Base-by-base conservation (phyloP, 139 green algal species). In the Picochlorum sp. region DNA sequence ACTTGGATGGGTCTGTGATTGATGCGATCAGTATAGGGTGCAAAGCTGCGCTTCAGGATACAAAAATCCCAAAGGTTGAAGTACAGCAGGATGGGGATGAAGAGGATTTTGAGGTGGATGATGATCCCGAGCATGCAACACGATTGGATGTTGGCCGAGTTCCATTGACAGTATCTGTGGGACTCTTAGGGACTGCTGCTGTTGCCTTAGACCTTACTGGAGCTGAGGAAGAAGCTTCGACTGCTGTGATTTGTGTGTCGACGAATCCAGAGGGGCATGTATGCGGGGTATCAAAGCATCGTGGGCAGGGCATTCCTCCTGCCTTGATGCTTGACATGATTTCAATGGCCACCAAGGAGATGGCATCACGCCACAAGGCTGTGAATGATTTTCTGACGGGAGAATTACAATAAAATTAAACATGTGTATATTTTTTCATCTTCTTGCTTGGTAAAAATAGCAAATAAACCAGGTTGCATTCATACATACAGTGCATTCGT, bases 1-100 rank as follows among this genome's bases (percentile, higher is more conserved):
- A 85, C 47, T 74, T 83, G 15, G 88, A 89, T 51, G 90, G 90
- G 63, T 89, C 83, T 61, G 66, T 95, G 55, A 69, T 91, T 34
- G 84, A 86, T 58, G 89, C 90, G 5, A 58, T 88, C 41, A 83
- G 76, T 56, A 77, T 91, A 6, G 90, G 88, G 4, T 65, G 71
- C 4, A 75, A 70, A 73, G 76, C 79, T 55, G 9, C 61, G 10
- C 34, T 66, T 32, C 15, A 21, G 20, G 61, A 59, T 18, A 44
- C 61, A 16, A 59, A 14, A 11, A 26, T 70, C 10, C 64, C 64
- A 7, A 49, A 51, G 32, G 34, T 70, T 32, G 50, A 63, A 51
- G 16, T 70, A 23, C 37, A 70, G 10, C 14, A 44, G 0, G 37
- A 47, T n/a, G 64, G 58, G 21, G 64, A 70, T 60, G 64, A 70